A percentile compares a stretch with the other conserved stretches of the same genome.
Evolutionary conservation across 2,329 filamentous ascomycete species (phyloP).

Genomic region (Colletotrichum plurivorum): DNA sequence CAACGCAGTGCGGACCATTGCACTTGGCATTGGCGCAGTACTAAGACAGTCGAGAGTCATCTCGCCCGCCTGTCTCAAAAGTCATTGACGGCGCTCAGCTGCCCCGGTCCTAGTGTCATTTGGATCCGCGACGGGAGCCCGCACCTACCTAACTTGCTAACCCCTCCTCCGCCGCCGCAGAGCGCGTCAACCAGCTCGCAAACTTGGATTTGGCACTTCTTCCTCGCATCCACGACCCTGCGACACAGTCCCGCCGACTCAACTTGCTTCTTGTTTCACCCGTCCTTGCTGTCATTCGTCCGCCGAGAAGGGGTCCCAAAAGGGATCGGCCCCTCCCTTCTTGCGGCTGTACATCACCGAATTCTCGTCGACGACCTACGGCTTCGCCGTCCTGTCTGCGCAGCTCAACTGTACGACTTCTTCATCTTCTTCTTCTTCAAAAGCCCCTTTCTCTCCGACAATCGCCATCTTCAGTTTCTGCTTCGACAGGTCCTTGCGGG

Average conservation of each 20-base stretch:
- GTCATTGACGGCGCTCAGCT: slow-evolving; percentile 24
- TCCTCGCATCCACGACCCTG: slow-evolving; percentile 21
- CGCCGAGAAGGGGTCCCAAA: not conserved
- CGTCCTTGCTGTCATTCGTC: slow-evolving; percentile 9
- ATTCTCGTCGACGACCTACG: not conserved
- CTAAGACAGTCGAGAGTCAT: not conserved
- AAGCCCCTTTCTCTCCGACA: not conserved
- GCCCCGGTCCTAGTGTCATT: slow-evolving; percentile 36
- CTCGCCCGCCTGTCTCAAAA: slow-evolving; percentile 21
- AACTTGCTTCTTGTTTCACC: slow-evolving; percentile 3
- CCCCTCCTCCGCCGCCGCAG: not conserved
- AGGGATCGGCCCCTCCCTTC: not conserved
- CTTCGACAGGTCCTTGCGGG: not conserved
- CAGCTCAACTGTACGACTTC: too few relatives aligned
- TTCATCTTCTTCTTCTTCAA: too few relatives aligned
- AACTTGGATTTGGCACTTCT: slow-evolving; percentile 24
- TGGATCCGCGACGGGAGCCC: slow-evolving; percentile 39
- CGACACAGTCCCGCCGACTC: not conserved
- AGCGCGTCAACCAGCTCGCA: slow-evolving; percentile 20
- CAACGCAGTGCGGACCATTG: not conserved
- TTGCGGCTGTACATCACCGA: too few relatives aligned
- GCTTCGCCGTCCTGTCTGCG: not conserved
- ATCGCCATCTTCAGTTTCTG: not conserved
- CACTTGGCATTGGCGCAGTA: not conserved
- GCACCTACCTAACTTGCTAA: slow-evolving; percentile 1